phyloP scores from a whole-genome alignment of 139 green algal genomes.

The Spirogloea muscicola region DNA sequence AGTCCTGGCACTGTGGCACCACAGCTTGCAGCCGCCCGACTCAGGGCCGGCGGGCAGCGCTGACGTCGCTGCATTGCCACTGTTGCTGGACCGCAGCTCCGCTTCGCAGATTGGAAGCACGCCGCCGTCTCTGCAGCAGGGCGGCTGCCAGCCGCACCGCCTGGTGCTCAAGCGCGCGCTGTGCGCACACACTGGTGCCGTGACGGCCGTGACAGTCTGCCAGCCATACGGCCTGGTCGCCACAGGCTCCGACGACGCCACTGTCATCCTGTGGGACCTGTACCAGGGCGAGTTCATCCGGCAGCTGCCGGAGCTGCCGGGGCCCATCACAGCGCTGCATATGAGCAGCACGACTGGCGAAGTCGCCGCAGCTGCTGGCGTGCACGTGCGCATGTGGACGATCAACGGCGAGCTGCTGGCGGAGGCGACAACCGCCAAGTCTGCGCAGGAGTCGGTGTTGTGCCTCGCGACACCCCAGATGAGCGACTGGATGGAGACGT shows the following conservation, averaged over 20 bases:
- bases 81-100: background rate
- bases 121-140: slow-evolving; percentile 5
- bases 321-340: slow-evolving; percentile 19
- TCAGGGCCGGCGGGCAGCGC: too few species aligned
- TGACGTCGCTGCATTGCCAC: too few species aligned
- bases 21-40: too few species aligned
- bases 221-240: slow-evolving; percentile 47
- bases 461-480: slow-evolving; percentile 18
- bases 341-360: slow-evolving; percentile 38
- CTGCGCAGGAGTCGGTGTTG: slow-evolving; percentile 2
- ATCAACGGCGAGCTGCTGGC: slow-evolving; percentile 47
- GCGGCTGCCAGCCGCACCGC: background rate
- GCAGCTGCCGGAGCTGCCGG: slow-evolving; percentile 22
- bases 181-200: slow-evolving; percentile 58
- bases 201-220: slow-evolving; percentile 59
- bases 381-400: slow-evolving; percentile 25
- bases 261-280: slow-evolving; percentile 63
- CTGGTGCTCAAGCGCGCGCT: slow-evolving; percentile 55
- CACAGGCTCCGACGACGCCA: slow-evolving; percentile 61
- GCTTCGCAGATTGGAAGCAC: too few species aligned
- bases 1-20: slow-evolving; percentile 28
- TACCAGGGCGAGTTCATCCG: slow-evolving; percentile 36
- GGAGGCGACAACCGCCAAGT: slow-evolving; percentile 1
- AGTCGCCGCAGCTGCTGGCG: slow-evolving; percentile 8
- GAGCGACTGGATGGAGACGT: slow-evolving; percentile 35